phyloP scores from a whole-genome alignment of 75 land plant species.

The Larix kaempferi region DNA sequence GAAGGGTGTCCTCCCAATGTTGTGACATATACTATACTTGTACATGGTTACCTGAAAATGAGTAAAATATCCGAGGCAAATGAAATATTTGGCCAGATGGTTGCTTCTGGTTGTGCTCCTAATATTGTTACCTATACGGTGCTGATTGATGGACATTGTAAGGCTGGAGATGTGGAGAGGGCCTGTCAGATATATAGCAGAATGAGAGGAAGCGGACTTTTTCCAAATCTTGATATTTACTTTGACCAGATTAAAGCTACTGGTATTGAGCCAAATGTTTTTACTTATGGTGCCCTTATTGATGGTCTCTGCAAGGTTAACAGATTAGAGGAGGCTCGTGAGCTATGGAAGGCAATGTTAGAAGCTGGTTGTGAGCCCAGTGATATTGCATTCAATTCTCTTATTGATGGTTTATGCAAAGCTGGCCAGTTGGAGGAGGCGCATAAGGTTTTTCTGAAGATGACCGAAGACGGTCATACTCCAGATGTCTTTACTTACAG shows the following conservation, averaged over 20 bases:
- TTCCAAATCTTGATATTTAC: slow-evolving; percentile 42
- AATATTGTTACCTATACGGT: slow-evolving; percentile 67
- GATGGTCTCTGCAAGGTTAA: slow-evolving; percentile 76
- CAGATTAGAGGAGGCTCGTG: slow-evolving; percentile 51
- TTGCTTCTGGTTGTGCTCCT: slow-evolving; percentile 44
- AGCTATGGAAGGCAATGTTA: slow-evolving; percentile 63
- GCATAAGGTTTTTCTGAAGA: slow-evolving; percentile 49
- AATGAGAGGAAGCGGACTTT: slow-evolving; percentile 42
- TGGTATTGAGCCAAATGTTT: slow-evolving; percentile 58
- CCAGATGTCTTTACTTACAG: slow-evolving; percentile 69
- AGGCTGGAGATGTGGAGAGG: slow-evolving; percentile 53
- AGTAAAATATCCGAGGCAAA: slow-evolving; percentile 38
- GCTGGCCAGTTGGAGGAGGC: slow-evolving; percentile 68
- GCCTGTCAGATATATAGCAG: slow-evolving; percentile 58
- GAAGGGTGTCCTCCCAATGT: slow-evolving; percentile 66
- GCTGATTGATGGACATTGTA: slow-evolving; percentile 75
- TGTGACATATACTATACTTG: slow-evolving; percentile 77
- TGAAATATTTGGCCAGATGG: slow-evolving; percentile 57
- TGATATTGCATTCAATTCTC: slow-evolving; percentile 62
- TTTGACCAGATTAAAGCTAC: slow-evolving; percentile 22
- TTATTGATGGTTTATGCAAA: slow-evolving; percentile 83
- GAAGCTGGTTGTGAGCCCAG: slow-evolving; percentile 57
- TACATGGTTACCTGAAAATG: slow-evolving; percentile 74
- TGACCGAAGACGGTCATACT: slow-evolving; percentile 48
- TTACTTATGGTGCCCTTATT: slow-evolving; percentile 75